Percentiles rank a stretch among this genome's conserved stretches.
phyloP scores from a whole-genome alignment of 202 grass and related monocot genomes.

The Musa balbisiana region DNA sequence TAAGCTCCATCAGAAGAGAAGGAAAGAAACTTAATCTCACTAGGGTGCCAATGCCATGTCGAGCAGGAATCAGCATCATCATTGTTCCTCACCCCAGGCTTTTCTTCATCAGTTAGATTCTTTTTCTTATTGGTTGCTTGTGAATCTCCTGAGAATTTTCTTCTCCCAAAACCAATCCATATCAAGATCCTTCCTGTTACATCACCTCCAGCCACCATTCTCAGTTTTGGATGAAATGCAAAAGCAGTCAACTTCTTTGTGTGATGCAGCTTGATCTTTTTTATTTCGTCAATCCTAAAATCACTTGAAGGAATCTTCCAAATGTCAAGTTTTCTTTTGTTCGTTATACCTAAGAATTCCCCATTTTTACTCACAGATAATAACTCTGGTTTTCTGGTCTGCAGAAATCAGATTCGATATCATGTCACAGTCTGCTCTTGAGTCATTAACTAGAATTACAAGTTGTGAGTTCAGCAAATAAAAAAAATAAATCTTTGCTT shows the following conservation, averaged over 20 bases:
- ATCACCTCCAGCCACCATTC: conserved; percentile 76
- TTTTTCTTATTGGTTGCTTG: conserved; percentile 10
- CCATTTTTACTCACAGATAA: conserved; percentile 50
- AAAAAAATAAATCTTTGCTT: not conserved
- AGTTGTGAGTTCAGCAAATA: not conserved
- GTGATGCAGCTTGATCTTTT: conserved; percentile 80
- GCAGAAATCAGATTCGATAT: conserved; percentile 23
- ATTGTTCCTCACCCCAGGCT: conserved; percentile 51
- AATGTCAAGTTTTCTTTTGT: conserved; percentile 53
- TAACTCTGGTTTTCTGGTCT: conserved; percentile 56
- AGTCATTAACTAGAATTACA: not conserved
- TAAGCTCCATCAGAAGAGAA: conserved; percentile 79
- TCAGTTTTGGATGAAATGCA: conserved; percentile 73
- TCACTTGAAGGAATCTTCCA: conserved; percentile 56
- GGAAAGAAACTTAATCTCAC: conserved; percentile 52
- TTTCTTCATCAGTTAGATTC: conserved; percentile 39
- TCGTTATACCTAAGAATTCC: conserved; percentile 60
- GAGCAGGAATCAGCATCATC: conserved; percentile 74
- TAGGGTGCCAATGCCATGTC: conserved; percentile 89
- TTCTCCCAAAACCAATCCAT: conserved; percentile 70
- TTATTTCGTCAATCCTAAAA: conserved; percentile 53
- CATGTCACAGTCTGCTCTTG: not conserved
- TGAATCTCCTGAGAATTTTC: conserved; percentile 35
- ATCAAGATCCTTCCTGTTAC: conserved; percentile 65
- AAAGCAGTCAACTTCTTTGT: conserved; percentile 49